Evolutionary conservation across 352 stramenopile genomes (phyloP).

Genomic region (Phytophthora tubulina): DNA sequence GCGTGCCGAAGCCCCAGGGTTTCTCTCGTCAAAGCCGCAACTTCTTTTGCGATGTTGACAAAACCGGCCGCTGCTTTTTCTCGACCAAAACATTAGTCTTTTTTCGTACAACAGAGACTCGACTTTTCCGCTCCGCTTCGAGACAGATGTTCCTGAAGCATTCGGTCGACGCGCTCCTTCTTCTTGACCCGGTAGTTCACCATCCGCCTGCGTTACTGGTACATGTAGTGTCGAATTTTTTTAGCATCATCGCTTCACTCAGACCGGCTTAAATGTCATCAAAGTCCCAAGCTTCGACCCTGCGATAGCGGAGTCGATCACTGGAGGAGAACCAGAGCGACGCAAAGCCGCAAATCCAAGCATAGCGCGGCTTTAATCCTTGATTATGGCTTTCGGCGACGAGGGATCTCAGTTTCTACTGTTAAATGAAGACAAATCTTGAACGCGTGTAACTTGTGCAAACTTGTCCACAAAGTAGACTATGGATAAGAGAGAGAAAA

Average conservation of each 20-base stretch:
- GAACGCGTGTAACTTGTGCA: too few relatives aligned
- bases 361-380: too few relatives aligned
- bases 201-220: constrained; percentile 1
- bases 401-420: too few relatives aligned
- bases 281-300: too few relatives aligned
- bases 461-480: too few relatives aligned
- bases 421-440: too few relatives aligned
- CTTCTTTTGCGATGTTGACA: neutral
- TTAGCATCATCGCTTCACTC: constrained; percentile 27
- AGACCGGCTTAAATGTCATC: neutral
- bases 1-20: neutral
- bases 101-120: neutral
- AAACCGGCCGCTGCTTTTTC: neutral
- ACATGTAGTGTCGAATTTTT: neutral
- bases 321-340: too few relatives aligned
- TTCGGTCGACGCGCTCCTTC: neutral
- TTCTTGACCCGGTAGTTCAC: neutral
- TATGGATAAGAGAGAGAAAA: too few relatives aligned
- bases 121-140: neutral
- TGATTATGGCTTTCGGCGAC: too few relatives aligned
- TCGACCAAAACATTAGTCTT: too few relatives aligned
- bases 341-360: too few relatives aligned
- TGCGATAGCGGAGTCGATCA: too few relatives aligned
- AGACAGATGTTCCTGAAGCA: neutral
- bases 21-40: neutral